phyloP scores from a whole-genome alignment of 306 rosid genomes.

The Alnus rubra region DNA sequence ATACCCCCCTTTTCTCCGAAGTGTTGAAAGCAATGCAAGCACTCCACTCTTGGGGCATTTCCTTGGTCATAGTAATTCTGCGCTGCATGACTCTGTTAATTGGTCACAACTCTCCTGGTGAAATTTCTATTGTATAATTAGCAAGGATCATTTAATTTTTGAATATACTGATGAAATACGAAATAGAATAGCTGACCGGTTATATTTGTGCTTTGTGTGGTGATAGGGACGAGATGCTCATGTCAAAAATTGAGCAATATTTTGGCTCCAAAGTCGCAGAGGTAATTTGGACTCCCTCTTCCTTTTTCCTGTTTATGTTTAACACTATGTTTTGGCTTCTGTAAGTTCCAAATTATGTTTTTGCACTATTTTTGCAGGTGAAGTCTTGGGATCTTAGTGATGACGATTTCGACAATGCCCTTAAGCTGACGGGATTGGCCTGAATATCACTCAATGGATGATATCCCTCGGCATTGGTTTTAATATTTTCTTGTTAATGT shows the following conservation, averaged over 20 bases:
- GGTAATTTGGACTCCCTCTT: conserved; percentile 30
- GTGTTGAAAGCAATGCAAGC: neutral
- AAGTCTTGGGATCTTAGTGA: conserved; percentile 27
- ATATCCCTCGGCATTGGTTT: too few species aligned
- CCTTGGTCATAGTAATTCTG: neutral
- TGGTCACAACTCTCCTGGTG: neutral
- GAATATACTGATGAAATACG: neutral
- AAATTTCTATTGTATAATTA: neutral
- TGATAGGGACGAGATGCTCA: conserved; percentile 35
- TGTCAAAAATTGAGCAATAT: conserved; percentile 51
- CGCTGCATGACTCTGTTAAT: neutral
- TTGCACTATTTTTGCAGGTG: too few species aligned
- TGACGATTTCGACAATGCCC: conserved; percentile 58
- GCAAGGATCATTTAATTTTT: neutral
- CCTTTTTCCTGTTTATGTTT: neutral
- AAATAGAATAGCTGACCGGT: neutral
- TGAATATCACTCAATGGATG: too few species aligned
- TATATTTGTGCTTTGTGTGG: conserved; percentile 32
- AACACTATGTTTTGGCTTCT: neutral
- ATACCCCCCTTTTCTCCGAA: neutral
- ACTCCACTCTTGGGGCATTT: neutral
- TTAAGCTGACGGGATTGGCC: conserved; percentile 56
- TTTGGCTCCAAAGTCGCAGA: conserved; percentile 45
- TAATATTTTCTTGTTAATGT: too few species aligned
- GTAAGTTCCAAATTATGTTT: neutral